A percentile compares a stretch with the other conserved stretches of the same genome.
phyloP scores from a whole-genome alignment of 2,329 filamentous ascomycete species.

The Hysterium pulicare region DNA sequence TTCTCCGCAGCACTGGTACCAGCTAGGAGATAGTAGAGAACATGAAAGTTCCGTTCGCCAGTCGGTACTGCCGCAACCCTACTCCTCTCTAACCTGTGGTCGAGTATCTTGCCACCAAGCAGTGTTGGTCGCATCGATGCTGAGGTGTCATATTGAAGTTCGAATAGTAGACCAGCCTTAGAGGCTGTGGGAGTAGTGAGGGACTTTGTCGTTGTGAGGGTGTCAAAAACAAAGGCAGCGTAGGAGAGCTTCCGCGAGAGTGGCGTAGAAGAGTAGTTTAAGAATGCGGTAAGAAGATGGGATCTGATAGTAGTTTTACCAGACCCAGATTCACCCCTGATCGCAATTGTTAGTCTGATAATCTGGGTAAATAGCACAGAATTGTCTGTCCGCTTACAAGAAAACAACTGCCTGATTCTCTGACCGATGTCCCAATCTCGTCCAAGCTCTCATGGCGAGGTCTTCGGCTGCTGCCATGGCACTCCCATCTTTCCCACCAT shows the following conservation, averaged over 20 bases:
- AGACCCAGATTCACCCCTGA: conserved; percentile 88
- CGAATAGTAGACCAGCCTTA: conserved; percentile 91
- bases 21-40: conserved; percentile 90
- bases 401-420: conserved; percentile 95
- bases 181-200: conserved; percentile 93
- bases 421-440: conserved; percentile 78
- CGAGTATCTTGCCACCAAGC: conserved; percentile 89
- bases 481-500: conserved; percentile 89
- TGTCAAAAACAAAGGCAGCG: conserved; percentile 92
- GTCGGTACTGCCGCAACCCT: conserved; percentile 89
- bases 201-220: conserved; percentile 94
- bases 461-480: conserved; percentile 91
- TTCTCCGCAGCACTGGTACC: conserved; percentile 91
- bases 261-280: conserved; percentile 88
- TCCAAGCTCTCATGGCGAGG: conserved; percentile 80
- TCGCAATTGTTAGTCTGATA: conserved; percentile 21
- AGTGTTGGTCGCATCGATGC: conserved; percentile 80
- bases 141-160: conserved; percentile 92
- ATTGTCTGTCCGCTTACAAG: conserved; percentile 61
- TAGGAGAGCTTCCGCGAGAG: conserved; percentile 90
- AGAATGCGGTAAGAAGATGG: conserved; percentile 78
- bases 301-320: conserved; percentile 94
- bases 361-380: background rate
- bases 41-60: conserved; percentile 93
- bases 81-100: conserved; percentile 89